Evolutionary conservation across 2,329 filamentous ascomycete species (phyloP).

Genomic region (Aspergillus awamori): DNA sequence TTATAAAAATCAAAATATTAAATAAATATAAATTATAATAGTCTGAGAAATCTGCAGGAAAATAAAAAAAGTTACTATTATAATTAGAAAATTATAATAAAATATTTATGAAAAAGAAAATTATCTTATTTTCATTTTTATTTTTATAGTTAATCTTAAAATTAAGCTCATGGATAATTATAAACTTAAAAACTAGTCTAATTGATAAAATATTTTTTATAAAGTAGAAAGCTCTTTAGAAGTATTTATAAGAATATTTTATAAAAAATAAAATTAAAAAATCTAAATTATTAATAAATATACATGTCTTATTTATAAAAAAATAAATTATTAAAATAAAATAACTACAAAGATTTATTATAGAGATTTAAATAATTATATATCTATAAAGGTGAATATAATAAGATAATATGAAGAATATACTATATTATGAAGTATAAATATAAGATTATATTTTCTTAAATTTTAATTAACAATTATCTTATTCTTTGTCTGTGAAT

Average conservation of each 20-base stretch:
- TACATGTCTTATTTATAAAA: not conserved
- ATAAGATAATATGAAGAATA: not conserved
- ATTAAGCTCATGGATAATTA: not conserved
- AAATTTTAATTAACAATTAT: too few relatives aligned
- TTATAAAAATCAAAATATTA: not conserved
- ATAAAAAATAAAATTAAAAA: not conserved
- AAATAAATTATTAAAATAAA: not conserved
- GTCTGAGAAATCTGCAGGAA: not conserved
- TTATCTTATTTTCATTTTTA: not conserved
- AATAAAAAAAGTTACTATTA: not conserved
- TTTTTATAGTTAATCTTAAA: not conserved
- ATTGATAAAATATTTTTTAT: not conserved
- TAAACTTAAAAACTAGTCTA: not conserved
- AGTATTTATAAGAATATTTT: not conserved
- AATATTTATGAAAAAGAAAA: not conserved
- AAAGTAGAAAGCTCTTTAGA: not conserved
- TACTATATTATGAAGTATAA: not conserved
- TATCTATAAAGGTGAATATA: not conserved
- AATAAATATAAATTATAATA: constrained; percentile 3
- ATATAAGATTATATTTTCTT: too few relatives aligned
- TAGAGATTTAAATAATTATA: not conserved
- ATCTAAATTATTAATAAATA: not conserved
- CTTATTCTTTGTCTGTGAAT: too few relatives aligned
- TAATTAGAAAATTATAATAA: not conserved
- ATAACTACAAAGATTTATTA: not conserved